Evolutionary conservation across 305 asterid species (phyloP).

Genomic region (Fraxinus dipetala): DNA sequence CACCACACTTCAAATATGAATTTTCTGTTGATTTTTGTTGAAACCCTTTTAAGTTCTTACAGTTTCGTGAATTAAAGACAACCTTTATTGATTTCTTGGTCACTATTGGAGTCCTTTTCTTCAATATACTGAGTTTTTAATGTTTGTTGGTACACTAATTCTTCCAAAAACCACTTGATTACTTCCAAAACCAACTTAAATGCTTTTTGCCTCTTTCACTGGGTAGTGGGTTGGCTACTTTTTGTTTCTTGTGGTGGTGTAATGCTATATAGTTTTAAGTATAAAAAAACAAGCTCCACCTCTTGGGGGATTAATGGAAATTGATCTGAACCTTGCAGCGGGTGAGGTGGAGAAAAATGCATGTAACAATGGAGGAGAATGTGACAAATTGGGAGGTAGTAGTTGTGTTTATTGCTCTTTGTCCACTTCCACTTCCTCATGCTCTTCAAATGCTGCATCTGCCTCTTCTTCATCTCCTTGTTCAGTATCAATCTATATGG

Average conservation of each 20-base stretch:
- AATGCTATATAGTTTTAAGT: slow-evolving; percentile 32
- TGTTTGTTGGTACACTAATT: slow-evolving; percentile 23
- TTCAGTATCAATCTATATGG: slow-evolving; percentile 53
- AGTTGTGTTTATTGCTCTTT: slow-evolving; percentile 47
- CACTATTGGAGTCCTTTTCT: slow-evolving; percentile 37
- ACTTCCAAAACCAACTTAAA: slow-evolving; percentile 10
- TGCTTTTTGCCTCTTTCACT: slow-evolving; percentile 10
- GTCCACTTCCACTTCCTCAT: slow-evolving; percentile 56
- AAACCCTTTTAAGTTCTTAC: slow-evolving; percentile 16
- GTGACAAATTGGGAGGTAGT: slow-evolving; percentile 54
- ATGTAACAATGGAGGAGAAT: slow-evolving; percentile 55
- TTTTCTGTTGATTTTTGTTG: slow-evolving; percentile 20
- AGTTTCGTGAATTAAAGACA: slow-evolving; percentile 44
- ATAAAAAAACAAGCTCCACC: background rate
- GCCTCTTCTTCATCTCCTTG: slow-evolving; percentile 29
- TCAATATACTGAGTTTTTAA: slow-evolving; percentile 15
- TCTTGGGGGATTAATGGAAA: slow-evolving; percentile 55
- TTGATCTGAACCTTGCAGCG: slow-evolving; percentile 82
- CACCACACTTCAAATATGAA: slow-evolving; percentile 30
- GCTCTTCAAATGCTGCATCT: slow-evolving; percentile 64
- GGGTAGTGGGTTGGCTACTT: slow-evolving; percentile 21
- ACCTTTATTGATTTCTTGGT: slow-evolving; percentile 37
- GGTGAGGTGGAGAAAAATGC: slow-evolving; percentile 59
- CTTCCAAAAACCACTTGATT: slow-evolving; percentile 30
- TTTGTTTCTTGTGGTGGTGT: slow-evolving; percentile 27